phyloP scores from a whole-genome alignment of 148 eudicot species.

The Rhododendron williamsianum region DNA sequence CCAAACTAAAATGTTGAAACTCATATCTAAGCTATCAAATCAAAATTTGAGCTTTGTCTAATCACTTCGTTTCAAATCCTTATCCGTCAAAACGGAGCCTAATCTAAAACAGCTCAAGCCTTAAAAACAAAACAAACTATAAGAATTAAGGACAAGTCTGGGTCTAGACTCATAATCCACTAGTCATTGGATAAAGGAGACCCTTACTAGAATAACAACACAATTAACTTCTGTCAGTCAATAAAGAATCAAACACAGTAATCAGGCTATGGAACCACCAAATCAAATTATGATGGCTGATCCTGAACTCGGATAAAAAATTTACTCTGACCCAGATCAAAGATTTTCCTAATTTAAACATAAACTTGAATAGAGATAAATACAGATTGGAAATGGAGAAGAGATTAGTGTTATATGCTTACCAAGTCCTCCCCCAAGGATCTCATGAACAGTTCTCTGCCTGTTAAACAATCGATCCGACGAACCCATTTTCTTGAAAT shows the following conservation, averaged over 20 bases:
- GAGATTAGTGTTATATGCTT: conserved; percentile 5
- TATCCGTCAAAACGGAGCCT: not conserved
- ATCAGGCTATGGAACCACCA: not conserved
- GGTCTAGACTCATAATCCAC: not conserved
- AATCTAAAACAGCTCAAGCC: not conserved
- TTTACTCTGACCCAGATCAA: not conserved
- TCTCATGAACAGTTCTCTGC: conserved; percentile 61
- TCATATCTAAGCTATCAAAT: not conserved
- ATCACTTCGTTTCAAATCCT: not conserved
- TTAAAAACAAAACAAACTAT: not conserved
- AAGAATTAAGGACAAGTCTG: not conserved
- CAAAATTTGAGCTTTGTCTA: not conserved
- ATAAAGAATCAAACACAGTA: not conserved
- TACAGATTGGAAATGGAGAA: conserved; percentile 1
- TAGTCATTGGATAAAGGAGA: not conserved
- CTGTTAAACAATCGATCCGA: conserved; percentile 62
- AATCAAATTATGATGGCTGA: not conserved
- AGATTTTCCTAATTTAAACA: not conserved
- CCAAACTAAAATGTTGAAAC: not conserved
- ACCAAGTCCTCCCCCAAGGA: conserved; percentile 77
- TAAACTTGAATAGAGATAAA: not conserved
- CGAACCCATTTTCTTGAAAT: conserved; percentile 37
- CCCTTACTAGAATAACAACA: not conserved
- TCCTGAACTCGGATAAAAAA: not conserved
- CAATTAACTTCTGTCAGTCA: not conserved